Evolutionary conservation across 2,329 filamentous ascomycete genomes (phyloP), one percentile per base, ranked within the genome.

Genomic region (Chaetomium globosum): DNA sequence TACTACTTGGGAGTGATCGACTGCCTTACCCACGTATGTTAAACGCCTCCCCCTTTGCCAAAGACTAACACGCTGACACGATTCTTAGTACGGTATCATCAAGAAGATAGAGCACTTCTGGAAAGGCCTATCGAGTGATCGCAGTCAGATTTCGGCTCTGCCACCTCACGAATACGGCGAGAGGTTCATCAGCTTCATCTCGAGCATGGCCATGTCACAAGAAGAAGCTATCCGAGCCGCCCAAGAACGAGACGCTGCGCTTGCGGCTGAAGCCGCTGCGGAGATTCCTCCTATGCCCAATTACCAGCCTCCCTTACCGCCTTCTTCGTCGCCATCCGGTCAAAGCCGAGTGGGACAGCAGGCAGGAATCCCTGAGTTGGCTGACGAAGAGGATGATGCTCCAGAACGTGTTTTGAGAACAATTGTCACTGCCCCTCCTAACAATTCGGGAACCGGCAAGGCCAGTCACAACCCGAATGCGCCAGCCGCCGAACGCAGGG

Each of bases 1-100:
- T 99, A 99, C 78, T 99, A 99, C 75, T 86, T 99, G 8, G 96
- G 95, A 43, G 96, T 99, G 72, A 99, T 99, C 77, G 95, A 99
- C 78, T 99, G 95, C 77, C 82, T 99, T 73, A 99, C 95, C 72
- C 92, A 97, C 77, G 93, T 96, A 84, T 87, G 91, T 86, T 61
- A 39, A 13, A 28, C 7, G 30, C 4, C 19, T 2, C 28, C 43
- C 12, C 2, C n/a, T 23, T 10, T 23, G 7, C n/a, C 4, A 39
- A 13, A 8, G 2, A 28, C 10, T 59, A 5, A 43, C 39, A 19
- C 39, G 30, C 70, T 71, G 59, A 74, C 70, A 67, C 39, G 7
- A 13, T 19, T 59, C 23, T 30, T 72, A 96, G 92, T 99, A 98
- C 77, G 93, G 93, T 71, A 87, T 93, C 69, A 86, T 97, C 78